Percentiles rank a stretch among this genome's conserved stretches.
Evolutionary conservation across 495 filamentous ascomycete species (phyloP).

Genomic region (Stereocaulon alpinum): DNA sequence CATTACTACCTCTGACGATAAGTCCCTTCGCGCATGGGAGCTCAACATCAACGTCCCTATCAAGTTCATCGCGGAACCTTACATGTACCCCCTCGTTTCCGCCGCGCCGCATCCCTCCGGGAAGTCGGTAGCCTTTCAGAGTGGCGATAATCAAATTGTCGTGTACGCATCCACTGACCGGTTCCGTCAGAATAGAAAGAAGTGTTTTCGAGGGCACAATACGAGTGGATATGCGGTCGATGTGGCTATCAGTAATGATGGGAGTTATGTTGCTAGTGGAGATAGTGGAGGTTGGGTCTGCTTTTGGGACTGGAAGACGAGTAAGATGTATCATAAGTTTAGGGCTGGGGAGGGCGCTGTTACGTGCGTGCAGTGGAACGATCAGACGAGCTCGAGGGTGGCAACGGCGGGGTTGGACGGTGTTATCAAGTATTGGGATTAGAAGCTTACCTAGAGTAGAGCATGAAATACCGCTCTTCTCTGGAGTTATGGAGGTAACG

Average conservation of each 20-base stretch:
- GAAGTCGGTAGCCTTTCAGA: constrained; percentile 89
- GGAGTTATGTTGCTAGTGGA: constrained; percentile 73
- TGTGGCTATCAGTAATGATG: constrained; percentile 78
- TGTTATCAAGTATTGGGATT: constrained; percentile 93
- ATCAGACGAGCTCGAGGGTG: constrained; percentile 88
- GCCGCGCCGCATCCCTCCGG: constrained; percentile 74
- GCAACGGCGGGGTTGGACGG: constrained; percentile 85
- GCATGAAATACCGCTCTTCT: not conserved
- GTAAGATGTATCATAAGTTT: constrained; percentile 96
- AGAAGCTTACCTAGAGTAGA: not conserved
- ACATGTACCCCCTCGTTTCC: constrained; percentile 89
- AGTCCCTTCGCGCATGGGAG: constrained; percentile 92
- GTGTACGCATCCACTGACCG: constrained; percentile 90
- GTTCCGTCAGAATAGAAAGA: constrained; percentile 95
- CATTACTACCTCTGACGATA: constrained; percentile 96
- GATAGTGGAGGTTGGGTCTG: constrained; percentile 81
- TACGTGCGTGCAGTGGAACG: constrained; percentile 81
- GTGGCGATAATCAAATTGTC: constrained; percentile 87
- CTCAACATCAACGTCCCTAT: constrained; percentile 90
- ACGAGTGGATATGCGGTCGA: constrained; percentile 90
- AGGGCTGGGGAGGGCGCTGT: constrained; percentile 67
- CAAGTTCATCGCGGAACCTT: constrained; percentile 85
- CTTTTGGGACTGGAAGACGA: constrained; percentile 99
- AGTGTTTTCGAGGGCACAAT: constrained; percentile 91
- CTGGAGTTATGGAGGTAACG: not conserved